Evolutionary conservation across 495 filamentous ascomycete species (phyloP).

Genomic region (Neurospora cerealis): DNA sequence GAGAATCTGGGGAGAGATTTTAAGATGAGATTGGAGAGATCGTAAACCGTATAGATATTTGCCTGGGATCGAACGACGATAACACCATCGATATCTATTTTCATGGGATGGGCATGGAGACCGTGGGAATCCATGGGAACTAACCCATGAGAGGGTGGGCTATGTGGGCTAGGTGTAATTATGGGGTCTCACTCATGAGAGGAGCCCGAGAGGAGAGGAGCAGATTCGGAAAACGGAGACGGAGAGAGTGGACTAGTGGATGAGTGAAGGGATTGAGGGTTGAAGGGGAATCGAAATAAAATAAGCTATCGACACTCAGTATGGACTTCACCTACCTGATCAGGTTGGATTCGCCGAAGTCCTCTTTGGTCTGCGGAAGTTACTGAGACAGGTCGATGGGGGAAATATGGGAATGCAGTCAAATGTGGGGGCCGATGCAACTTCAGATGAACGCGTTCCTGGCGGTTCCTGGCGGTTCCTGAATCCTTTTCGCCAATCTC

Average conservation of each 20-base stretch:
- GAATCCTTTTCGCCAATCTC: neutral
- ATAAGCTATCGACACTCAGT: neutral
- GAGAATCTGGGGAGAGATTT: neutral
- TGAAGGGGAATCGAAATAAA: neutral
- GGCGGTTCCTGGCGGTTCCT: neutral
- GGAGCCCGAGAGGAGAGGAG: neutral
- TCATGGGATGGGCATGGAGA: neutral
- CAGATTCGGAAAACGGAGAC: neutral
- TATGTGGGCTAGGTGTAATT: neutral
- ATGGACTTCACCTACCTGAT: neutral
- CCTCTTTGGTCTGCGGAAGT: neutral
- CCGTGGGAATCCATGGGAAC: neutral
- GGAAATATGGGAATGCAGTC: neutral
- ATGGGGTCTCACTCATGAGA: neutral
- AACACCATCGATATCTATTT: neutral
- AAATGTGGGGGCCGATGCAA: neutral
- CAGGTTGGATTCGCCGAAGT: neutral
- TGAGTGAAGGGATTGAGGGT: neutral
- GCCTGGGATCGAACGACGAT: neutral
- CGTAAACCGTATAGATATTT: neutral
- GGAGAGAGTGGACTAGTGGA: neutral
- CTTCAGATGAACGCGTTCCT: neutral
- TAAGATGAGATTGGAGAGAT: neutral
- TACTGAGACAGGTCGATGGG: neutral
- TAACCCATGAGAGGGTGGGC: neutral